Evolutionary conservation across 352 stramenopile species (phyloP), one percentile per base, ranked within the genome.

Genomic region (Pythium rhizo-oryzae): DNA sequence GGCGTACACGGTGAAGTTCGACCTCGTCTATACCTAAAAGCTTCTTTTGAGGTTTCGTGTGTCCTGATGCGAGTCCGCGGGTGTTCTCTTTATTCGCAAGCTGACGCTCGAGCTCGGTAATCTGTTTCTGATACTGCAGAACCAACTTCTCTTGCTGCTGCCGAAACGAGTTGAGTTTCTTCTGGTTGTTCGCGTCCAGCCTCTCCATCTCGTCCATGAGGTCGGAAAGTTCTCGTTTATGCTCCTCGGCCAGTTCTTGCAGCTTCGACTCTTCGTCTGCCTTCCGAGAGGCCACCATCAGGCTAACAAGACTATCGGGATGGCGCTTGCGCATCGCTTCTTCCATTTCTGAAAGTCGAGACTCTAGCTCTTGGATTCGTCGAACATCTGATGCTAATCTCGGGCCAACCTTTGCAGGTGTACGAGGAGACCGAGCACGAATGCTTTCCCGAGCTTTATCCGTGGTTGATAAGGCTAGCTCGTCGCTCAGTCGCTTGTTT

Each of bases 91-190:
- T 68, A 23, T 49, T 74, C 23, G 23, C 23, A 9, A 82, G 64
- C 43, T 82, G 76, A 13, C 87, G 67, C 19, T 84, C 84, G 44
- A 81, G 76, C 9, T 89, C 80, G 16, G 74, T 73, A 13, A 90
- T 79, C 41, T 80, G 88, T 9, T 82, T 83, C 51, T 89, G 78
- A 50, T 89, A 91, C 23, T 94, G 82, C 51, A 85, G 59, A 12
- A 95, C 62, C 4, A 96, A 59, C 28, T 84, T 88, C 43, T 96
- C 85, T 59, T 94, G 86, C 57, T 93, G 88, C 50, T 94, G 88
- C 0, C 86, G 82, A 70, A 93, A 94, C 23, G 78, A 82, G 19
- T 75, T 75, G 18, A 94, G 63, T 59, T 83, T 91, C 54, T 81
- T 85, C 16, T 71, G 23, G 53, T 82, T 82, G 8, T 67, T 24